Evolutionary conservation across 192 early-diverging fungal species (phyloP), one percentile per base, ranked within the genome.

Genomic region (Coemansia sp.): DNA sequence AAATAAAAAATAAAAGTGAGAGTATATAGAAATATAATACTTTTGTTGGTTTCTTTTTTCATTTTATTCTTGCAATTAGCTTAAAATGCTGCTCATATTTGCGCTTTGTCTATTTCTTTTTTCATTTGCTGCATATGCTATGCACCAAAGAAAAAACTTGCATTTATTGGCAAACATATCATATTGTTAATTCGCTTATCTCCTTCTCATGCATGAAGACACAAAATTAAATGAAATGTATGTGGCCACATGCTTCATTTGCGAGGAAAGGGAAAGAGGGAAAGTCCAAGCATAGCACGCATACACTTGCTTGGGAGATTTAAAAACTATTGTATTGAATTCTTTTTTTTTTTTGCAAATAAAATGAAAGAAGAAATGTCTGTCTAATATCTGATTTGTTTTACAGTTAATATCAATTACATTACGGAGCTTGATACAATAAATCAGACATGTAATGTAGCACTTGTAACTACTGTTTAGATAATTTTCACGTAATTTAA

Each of bases 171-270:
- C 56, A 58, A 40, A 40, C 10, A 18, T 36, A 16, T 22, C 21
- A 22, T 13, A 52, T 52, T 22, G 18, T 52, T 52, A 7, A 7
- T 52, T 22, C 22, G 6, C 49, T 52, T 52, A 52, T 52, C 21
- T 18, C 49, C 11, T 22, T 6, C 49, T 7, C 49, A 11, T 52
- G 18, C 49, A 52, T 22, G 19, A 21, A 52, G 22, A 32, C 22
- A 22, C 49, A 10, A 45, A 52, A 10, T 52, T 52, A 52, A 52
- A 52, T 52, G 49, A 52, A 52, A 52, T 52, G 49, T 22, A 52
- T 22, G 49, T 13, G 18, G 7, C 49, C 49, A 52, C 49, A 52
- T 52, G 49, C 49, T 52, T 52, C 49, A 52, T 52, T 52, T 52
- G 19, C 22, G 21, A 52, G 11, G 49, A 13, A 52, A 22, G 49